Percentiles rank a stretch among this genome's conserved stretches.
Evolutionary conservation across 768 basidiomycete species (phyloP).

Genomic region (Rhodotorula graminis): DNA sequence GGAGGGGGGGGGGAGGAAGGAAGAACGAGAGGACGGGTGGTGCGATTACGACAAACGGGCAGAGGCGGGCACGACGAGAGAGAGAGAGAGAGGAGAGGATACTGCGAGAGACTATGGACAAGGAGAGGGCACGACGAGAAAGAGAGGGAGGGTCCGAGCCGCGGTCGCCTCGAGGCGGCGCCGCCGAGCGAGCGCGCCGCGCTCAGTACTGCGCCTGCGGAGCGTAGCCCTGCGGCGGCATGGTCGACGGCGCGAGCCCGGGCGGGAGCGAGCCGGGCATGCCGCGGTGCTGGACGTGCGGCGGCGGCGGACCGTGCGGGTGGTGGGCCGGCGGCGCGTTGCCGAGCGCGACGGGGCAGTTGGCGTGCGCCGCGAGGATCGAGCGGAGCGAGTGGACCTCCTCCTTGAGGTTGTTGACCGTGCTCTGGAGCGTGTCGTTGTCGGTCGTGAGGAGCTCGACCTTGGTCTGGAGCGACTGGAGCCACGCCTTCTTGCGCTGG

Average conservation of each 20-base stretch:
- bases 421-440: constrained; percentile 85
- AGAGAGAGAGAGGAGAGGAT: background rate
- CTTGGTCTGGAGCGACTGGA: constrained; percentile 82
- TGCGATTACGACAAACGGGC: background rate
- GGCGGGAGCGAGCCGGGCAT: background rate
- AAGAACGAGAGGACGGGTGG: background rate
- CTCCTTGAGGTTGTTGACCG: constrained; percentile 80
- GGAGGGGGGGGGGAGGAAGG: background rate
- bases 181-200: background rate
- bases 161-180: too few species aligned
- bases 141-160: too few species aligned
- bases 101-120: too few species aligned
- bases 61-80: background rate
- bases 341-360: constrained; percentile 45
- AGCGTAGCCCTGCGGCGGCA: background rate
- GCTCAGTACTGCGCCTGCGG: background rate
- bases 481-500: constrained; percentile 98
- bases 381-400: constrained; percentile 73
- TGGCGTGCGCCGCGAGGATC: constrained; percentile 50
- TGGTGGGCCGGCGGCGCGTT: constrained; percentile 7
- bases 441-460: constrained; percentile 88
- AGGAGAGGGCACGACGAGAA: too few species aligned
- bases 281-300: background rate
- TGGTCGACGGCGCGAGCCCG: background rate
- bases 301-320: background rate